These are phyloP conservation scores for Globisporangium middletonii DNA, from an alignment of 352 stramenopile species.

Conservation along the genomic window DNA sequence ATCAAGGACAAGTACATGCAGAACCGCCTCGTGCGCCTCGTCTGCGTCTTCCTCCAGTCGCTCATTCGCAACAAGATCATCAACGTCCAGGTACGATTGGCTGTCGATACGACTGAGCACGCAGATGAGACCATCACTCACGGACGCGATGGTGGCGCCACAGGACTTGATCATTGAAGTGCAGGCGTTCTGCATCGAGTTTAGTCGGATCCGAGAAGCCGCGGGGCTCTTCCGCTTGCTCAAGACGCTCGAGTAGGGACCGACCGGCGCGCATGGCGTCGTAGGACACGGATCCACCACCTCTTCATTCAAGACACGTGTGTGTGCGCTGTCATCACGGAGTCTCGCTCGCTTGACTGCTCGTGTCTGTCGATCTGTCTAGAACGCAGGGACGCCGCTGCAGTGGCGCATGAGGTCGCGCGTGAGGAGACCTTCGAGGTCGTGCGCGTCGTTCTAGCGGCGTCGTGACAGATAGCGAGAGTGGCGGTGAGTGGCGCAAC, in stretches of 20 bases:
- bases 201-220: slow-evolving; percentile 96
- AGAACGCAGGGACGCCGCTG: slow-evolving; percentile 66
- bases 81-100: slow-evolving; percentile 88
- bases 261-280: slow-evolving; percentile 11
- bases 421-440: slow-evolving; percentile 75
- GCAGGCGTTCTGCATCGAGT: slow-evolving; percentile 99
- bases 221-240: slow-evolving; percentile 95
- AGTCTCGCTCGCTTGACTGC: not conserved
- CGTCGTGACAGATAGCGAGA: not conserved
- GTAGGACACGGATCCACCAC: not conserved
- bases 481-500: not conserved
- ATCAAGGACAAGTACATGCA: slow-evolving; percentile 98
- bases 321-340: not conserved
- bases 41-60: slow-evolving; percentile 98
- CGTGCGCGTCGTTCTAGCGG: slow-evolving; percentile 56
- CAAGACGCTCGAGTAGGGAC: slow-evolving; percentile 88
- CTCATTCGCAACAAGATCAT: slow-evolving; percentile 99
- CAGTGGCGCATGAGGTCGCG: slow-evolving; percentile 79
- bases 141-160: not conserved
- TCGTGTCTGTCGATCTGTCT: slow-evolving; percentile 4
- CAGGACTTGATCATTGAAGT: slow-evolving; percentile 98
- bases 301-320: not conserved
- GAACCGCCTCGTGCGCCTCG: slow-evolving; percentile 95
- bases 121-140: not conserved
- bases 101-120: not conserved